phyloP scores from a whole-genome alignment of 768 basidiomycete species.

The Boletus sp. region DNA sequence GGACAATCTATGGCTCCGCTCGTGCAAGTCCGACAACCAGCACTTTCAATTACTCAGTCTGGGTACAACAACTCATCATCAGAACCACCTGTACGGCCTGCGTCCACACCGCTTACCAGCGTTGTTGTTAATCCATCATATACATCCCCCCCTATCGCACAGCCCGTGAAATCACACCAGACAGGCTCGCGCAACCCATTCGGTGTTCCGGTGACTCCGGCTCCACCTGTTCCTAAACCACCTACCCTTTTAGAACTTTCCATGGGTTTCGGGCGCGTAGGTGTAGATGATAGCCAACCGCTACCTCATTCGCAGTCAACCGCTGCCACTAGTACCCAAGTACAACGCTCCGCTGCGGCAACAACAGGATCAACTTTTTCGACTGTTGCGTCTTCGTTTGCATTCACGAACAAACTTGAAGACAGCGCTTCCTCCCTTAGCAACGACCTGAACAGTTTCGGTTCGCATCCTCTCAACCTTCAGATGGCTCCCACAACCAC shows the following conservation, averaged over 20 bases:
- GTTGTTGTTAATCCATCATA: constrained; percentile 25
- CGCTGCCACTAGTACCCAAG: constrained; percentile 29
- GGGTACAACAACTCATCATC: constrained; percentile 2
- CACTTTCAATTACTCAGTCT: constrained; percentile 1
- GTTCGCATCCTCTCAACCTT: constrained; percentile 22
- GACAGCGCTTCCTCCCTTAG: constrained; percentile 5
- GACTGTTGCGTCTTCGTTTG: constrained; percentile 72
- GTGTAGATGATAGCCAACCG: constrained; percentile 27
- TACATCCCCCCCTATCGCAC: constrained; percentile 44
- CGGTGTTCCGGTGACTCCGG: constrained; percentile 61
- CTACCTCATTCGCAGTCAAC: constrained; percentile 28
- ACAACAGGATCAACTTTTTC: constrained; percentile 50
- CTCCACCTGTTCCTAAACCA: constrained; percentile 66
- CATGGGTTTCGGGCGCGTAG: constrained; percentile 40
- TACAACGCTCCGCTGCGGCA: constrained; percentile 22
- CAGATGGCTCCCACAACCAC: constrained; percentile 37
- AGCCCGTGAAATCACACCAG: constrained; percentile 78
- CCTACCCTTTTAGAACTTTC: constrained; percentile 82
- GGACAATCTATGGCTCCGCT: constrained; percentile 6
- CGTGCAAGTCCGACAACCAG: constrained; percentile 8
- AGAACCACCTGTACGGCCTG: constrained; percentile 53
- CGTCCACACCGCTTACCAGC: constrained; percentile 66
- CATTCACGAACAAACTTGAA: constrained; percentile 38
- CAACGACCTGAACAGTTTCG: constrained; percentile 12
- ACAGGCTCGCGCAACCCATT: constrained; percentile 97